These are phyloP conservation scores for Parafenestella ontariensis DNA, from an alignment of 2,329 filamentous ascomycete species.

Conservation along the genomic window DNA sequence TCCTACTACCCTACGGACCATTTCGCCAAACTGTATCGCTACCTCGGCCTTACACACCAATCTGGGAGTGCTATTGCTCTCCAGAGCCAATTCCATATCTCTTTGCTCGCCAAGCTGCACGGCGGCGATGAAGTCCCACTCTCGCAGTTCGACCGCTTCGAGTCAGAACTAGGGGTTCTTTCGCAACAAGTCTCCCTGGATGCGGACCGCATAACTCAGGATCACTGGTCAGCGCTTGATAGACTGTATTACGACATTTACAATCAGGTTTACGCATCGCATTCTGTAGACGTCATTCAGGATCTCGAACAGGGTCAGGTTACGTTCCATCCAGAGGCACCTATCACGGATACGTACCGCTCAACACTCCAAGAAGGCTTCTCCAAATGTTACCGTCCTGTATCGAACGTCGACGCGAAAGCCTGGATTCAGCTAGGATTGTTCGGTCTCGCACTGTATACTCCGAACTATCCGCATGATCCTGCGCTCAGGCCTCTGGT, in stretches of 20 bases:
- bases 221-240: conserved; percentile 38
- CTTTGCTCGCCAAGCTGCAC: conserved; percentile 37
- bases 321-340: conserved; percentile 13
- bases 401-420: conserved; percentile 39
- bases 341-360: conserved; percentile 43
- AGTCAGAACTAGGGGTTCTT: conserved; percentile 49
- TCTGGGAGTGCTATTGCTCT: conserved; percentile 32
- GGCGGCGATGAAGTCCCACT: conserved; percentile 48
- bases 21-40: conserved; percentile 32
- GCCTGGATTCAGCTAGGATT: conserved; percentile 81
- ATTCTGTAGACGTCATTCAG: conserved; percentile 22
- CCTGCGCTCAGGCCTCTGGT: conserved; percentile 70
- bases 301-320: conserved; percentile 4
- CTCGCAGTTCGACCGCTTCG: conserved; percentile 50
- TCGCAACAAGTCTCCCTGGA: conserved; percentile 46
- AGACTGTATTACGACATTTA: conserved; percentile 33
- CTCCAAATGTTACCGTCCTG: conserved; percentile 11
- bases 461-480: conserved; percentile 87
- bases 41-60: conserved; percentile 33
- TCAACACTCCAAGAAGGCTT: conserved; percentile 31
- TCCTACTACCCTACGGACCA: conserved; percentile 18
- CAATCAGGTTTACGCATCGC: conserved; percentile 29
- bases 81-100: conserved; percentile 37
- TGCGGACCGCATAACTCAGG: conserved; percentile 40
- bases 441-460: conserved; percentile 77